Evolutionary conservation across 805 yeast species (phyloP).

Genomic region (Saccharomycopsis sp.): DNA sequence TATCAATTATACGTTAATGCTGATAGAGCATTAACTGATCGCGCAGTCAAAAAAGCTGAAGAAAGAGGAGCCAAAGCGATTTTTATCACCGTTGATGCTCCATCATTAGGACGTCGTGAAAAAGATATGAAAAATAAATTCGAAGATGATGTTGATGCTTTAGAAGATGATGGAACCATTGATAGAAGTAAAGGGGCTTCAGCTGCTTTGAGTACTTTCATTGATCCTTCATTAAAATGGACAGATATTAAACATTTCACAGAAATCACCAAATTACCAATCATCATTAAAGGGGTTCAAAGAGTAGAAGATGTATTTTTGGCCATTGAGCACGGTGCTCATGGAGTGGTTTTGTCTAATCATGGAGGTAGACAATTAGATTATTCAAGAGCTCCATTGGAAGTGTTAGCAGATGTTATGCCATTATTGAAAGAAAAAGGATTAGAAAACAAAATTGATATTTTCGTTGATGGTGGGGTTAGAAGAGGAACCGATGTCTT

Average conservation of each 20-base stretch:
- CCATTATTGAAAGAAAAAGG: conserved; percentile 32
- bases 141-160: conserved; percentile 18
- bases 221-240: conserved; percentile 26
- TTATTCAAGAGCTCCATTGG: conserved; percentile 48
- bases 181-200: conserved; percentile 69
- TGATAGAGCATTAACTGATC: conserved; percentile 25
- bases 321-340: conserved; percentile 48
- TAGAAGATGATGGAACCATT: conserved; percentile 32
- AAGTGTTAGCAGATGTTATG: conserved; percentile 46
- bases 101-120: conserved; percentile 44
- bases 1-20: conserved; percentile 38
- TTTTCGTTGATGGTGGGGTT: conserved; percentile 69
- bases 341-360: conserved; percentile 58
- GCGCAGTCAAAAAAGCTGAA: conserved; percentile 30
- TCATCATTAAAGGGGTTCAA: conserved; percentile 55
- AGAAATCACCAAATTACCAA: conserved; percentile 31
- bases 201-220: conserved; percentile 11
- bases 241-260: conserved; percentile 24
- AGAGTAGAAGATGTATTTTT: conserved; percentile 52
- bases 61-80: conserved; percentile 33
- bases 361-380: conserved; percentile 72
- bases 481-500: conserved; percentile 69
- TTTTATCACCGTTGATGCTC: conserved; percentile 47
- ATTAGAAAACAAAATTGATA: conserved; percentile 42
- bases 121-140: conserved; percentile 34